Conservation (phyloP, 768 basidiomycete genomes). For the Ramaria sp. region DNA sequence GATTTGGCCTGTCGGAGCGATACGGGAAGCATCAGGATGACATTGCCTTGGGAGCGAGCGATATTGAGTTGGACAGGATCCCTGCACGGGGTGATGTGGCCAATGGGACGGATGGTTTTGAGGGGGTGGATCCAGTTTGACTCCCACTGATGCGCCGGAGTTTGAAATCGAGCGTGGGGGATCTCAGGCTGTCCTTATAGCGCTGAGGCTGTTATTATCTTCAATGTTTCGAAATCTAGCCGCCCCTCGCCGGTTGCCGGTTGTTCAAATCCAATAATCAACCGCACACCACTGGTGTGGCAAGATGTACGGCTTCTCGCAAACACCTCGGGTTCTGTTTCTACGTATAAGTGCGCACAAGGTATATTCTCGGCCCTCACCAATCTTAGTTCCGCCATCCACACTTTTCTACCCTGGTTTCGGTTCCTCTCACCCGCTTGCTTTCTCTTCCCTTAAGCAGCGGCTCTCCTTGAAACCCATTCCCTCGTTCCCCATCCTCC, state of each 20-base stretch:
- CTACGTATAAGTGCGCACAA: constrained; percentile 6
- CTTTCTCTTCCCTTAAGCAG: constrained; percentile 3
- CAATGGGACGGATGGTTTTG: constrained; percentile 4
- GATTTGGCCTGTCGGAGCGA: background rate
- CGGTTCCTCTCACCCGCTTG: constrained; percentile 1
- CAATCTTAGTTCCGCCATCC: constrained; percentile 3
- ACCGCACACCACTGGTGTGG: constrained; percentile 10
- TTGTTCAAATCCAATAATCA: constrained; percentile 4
- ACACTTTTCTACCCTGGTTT: background rate
- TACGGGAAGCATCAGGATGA: background rate
- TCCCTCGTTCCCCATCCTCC: background rate
- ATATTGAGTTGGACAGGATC: background rate
- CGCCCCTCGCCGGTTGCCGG: constrained; percentile 4
- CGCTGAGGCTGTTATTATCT: constrained; percentile 10
- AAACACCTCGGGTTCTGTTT: constrained; percentile 9
- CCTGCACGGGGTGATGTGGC: background rate
- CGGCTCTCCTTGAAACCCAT: background rate
- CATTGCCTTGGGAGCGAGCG: background rate
- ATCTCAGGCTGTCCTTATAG: constrained; percentile 3
- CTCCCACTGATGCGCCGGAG: background rate
- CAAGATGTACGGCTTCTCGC: constrained; percentile 10
- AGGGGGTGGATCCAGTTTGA: background rate
- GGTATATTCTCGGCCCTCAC: constrained; percentile 4
- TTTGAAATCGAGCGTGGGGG: constrained; percentile 5
- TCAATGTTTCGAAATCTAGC: constrained; percentile 7